These are phyloP conservation scores for Ustulina deusta DNA, from an alignment of 2,329 filamentous ascomycete species.

Conservation along the genomic window DNA sequence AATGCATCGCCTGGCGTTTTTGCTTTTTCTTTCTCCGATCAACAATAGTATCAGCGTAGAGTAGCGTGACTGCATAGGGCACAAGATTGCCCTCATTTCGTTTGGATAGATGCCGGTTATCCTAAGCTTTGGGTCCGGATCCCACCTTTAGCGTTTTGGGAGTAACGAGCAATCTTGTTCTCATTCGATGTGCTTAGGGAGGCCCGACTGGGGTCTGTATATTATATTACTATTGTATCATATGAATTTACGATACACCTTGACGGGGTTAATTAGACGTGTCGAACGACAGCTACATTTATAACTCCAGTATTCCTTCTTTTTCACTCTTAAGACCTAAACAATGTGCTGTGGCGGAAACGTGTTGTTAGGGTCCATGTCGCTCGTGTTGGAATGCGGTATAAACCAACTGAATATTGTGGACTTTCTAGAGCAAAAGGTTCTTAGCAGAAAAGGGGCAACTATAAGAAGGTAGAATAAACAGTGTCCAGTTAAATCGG, in stretches of 20 bases:
- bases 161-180: neutral
- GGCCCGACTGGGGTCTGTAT: neutral
- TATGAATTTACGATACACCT: conserved; percentile 24
- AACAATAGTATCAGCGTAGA: conserved; percentile 16
- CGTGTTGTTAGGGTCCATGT: too few relatives aligned
- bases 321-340: too few relatives aligned
- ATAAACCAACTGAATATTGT: too few relatives aligned
- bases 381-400: too few relatives aligned
- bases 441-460: too few relatives aligned
- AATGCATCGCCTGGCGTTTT: conserved; percentile 37
- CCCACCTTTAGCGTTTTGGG: neutral
- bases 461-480: too few relatives aligned
- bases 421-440: too few relatives aligned
- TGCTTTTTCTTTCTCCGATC: neutral
- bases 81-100: neutral
- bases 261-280: neutral
- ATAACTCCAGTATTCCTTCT: too few relatives aligned
- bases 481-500: too few relatives aligned
- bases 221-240: conserved; percentile 24
- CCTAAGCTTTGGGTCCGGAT: neutral
- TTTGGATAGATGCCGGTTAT: conserved; percentile 5
- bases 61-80: neutral
- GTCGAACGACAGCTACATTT: neutral
- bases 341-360: too few relatives aligned
- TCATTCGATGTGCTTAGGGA: neutral